phyloP scores from a whole-genome alignment of 441 rosid genomes.

The Sinapis alba region DNA sequence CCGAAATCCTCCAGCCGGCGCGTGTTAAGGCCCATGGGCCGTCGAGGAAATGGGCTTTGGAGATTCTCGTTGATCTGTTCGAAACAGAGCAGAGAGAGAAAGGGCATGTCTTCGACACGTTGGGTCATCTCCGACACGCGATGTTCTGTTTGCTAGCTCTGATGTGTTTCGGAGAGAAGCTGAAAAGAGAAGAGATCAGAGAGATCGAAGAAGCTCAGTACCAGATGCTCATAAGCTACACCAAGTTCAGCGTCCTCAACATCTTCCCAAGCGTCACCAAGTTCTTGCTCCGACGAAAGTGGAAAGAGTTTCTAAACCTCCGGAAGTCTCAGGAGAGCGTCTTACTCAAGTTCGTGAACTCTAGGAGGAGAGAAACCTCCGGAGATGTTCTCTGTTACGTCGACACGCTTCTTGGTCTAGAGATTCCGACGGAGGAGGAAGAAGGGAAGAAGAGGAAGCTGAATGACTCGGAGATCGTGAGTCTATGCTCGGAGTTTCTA shows the following conservation, averaged over 20 bases:
- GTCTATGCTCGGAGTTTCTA: conserved; percentile 41
- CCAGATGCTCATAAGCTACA: conserved; percentile 30
- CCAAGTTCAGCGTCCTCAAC: conserved; percentile 42
- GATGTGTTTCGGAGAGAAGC: conserved; percentile 47
- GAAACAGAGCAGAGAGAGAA: conserved; percentile 35
- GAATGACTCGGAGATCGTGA: conserved; percentile 38
- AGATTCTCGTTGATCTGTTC: conserved; percentile 27
- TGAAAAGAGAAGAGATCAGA: conserved; percentile 37
- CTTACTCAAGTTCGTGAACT: conserved; percentile 28
- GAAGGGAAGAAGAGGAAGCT: conserved; percentile 41
- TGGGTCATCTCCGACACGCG: conserved; percentile 39
- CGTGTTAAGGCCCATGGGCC: conserved; percentile 39
- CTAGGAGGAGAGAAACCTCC: conserved; percentile 1
- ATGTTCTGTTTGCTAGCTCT: conserved; percentile 43
- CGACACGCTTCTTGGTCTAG: conserved; percentile 32
- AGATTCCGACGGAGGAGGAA: conserved; percentile 35
- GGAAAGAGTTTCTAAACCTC: conserved; percentile 34
- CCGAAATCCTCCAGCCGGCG: conserved; percentile 37
- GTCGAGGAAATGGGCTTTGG: conserved; percentile 38
- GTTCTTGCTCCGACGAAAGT: conserved; percentile 24
- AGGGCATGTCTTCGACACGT: conserved; percentile 20
- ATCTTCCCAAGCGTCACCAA: conserved; percentile 44
- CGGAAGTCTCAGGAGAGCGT: conserved; percentile 37
- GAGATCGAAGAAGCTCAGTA: conserved; percentile 44
- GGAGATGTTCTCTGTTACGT: conserved; percentile 41